Conservation (phyloP, 176 grass and related monocot genomes). For the Aegilops sharonensis region DNA sequence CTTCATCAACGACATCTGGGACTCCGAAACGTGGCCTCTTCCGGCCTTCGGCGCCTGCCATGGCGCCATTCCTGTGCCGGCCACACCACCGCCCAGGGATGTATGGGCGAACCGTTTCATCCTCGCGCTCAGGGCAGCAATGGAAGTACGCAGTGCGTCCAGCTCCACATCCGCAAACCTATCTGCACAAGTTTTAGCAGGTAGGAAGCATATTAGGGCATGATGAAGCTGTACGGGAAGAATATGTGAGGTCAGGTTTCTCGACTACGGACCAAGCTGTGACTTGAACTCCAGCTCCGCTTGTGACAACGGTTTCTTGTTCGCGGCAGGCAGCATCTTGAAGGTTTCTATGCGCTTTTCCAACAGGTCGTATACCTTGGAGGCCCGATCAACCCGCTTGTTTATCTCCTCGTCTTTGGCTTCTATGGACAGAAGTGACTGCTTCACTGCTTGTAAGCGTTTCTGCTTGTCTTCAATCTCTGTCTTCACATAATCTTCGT, state of each 20-base stretch:
- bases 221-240: neutral
- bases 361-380: slow-evolving; percentile 63
- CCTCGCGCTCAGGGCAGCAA: slow-evolving; percentile 67
- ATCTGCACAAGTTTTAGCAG: slow-evolving; percentile 48
- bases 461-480: slow-evolving; percentile 80
- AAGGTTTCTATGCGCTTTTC: slow-evolving; percentile 81
- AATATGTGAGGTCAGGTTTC: neutral
- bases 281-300: slow-evolving; percentile 89
- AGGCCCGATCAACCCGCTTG: slow-evolving; percentile 52
- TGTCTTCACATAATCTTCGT: slow-evolving; percentile 59
- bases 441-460: slow-evolving; percentile 57
- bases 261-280: slow-evolving; percentile 59
- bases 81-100: neutral
- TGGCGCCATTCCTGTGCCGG: slow-evolving; percentile 5
- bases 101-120: slow-evolving; percentile 50
- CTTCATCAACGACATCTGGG: slow-evolving; percentile 73
- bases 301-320: slow-evolving; percentile 88
- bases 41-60: slow-evolving; percentile 36
- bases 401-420: slow-evolving; percentile 59
- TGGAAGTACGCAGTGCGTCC: slow-evolving; percentile 69
- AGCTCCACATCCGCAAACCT: slow-evolving; percentile 77
- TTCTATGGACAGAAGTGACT: slow-evolving; percentile 64
- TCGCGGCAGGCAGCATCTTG: slow-evolving; percentile 74
- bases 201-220: slow-evolving; percentile 1
- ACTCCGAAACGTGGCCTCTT: slow-evolving; percentile 45